Evolutionary conservation across 1,284 basidiomycete species (phyloP).

Genomic region (Trichosporon coremiiforme): DNA sequence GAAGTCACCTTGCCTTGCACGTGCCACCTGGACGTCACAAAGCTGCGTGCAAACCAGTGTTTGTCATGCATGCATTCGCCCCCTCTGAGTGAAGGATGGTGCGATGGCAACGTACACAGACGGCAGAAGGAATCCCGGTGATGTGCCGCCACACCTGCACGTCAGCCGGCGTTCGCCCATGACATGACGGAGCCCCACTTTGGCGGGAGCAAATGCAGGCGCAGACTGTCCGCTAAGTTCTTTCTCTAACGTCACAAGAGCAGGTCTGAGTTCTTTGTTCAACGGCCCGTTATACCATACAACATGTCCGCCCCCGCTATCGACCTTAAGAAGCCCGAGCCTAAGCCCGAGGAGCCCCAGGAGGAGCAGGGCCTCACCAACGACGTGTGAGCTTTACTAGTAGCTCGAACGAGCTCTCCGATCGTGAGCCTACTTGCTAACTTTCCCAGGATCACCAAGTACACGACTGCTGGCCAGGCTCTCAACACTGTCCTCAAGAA

Average conservation of each 20-base stretch:
- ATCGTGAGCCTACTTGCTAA: conserved; percentile 16
- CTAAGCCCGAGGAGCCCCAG: conserved; percentile 43
- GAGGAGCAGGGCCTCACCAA: conserved; percentile 54
- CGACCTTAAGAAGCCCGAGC: conserved; percentile 51
- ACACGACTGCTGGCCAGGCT: conserved; percentile 86
- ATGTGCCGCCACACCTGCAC: not conserved
- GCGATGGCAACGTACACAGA: not conserved
- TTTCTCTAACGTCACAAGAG: conserved; percentile 12
- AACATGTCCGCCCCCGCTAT: conserved; percentile 40
- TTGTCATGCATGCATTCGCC: not conserved
- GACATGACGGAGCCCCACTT: conserved; percentile 18
- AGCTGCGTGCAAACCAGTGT: too few species aligned
- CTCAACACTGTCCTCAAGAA: conserved; percentile 82
- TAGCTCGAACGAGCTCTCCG: not conserved
- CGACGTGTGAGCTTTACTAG: conserved; percentile 47
- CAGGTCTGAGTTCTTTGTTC: conserved; percentile 11
- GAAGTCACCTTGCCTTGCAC: too few species aligned
- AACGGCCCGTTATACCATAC: conserved; percentile 19
- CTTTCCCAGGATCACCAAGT: conserved; percentile 56
- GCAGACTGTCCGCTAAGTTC: conserved; percentile 4
- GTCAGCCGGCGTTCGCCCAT: conserved; percentile 4
- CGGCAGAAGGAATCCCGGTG: not conserved
- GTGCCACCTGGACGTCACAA: too few species aligned
- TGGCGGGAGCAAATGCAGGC: conserved; percentile 18
- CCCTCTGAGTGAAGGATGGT: too few species aligned